Conservation (phyloP, 371 early-diverging fungal genomes). For the Apophysomyces trapeziformis region DNA sequence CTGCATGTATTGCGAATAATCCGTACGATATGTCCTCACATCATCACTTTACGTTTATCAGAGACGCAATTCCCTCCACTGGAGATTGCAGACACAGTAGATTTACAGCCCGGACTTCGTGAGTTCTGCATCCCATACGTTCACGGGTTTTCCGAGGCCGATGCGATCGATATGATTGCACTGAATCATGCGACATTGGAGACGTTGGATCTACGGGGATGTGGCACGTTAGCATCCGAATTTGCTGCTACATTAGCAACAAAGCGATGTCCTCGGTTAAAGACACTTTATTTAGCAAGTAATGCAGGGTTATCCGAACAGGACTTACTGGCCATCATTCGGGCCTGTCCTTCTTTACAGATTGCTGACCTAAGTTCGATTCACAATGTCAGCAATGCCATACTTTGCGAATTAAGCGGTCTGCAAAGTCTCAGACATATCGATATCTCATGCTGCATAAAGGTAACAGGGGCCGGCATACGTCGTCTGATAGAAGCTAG, state of each 20-base stretch:
- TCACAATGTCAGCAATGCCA: conserved; percentile 21
- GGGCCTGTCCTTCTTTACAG: conserved; percentile 9
- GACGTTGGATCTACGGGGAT: conserved; percentile 12
- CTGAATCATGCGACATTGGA: conserved; percentile 2
- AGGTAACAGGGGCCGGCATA: conserved; percentile 37
- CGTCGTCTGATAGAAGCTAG: conserved; percentile 24
- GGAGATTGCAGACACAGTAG: background rate
- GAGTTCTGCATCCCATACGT: background rate
- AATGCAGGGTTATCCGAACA: background rate
- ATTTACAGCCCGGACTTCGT: conserved; percentile 1
- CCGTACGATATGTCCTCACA: background rate
- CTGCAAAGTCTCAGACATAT: conserved; percentile 14
- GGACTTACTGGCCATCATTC: conserved; percentile 9
- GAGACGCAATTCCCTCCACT: conserved; percentile 16
- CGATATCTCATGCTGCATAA: conserved; percentile 30
- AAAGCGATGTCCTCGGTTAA: conserved; percentile 7
- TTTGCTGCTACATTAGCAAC: background rate
- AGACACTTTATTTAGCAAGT: conserved; percentile 1
- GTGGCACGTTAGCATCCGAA: background rate
- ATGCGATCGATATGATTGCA: background rate
- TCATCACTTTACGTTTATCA: conserved; percentile 15
- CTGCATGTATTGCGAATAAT: background rate
- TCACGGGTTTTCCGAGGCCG: conserved; percentile 6
- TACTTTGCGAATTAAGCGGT: conserved; percentile 20
- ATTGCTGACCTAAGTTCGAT: conserved; percentile 7